Conservation (phyloP, 2,329 filamentous ascomycete genomes). For the Leptoxyphium fumago region DNA sequence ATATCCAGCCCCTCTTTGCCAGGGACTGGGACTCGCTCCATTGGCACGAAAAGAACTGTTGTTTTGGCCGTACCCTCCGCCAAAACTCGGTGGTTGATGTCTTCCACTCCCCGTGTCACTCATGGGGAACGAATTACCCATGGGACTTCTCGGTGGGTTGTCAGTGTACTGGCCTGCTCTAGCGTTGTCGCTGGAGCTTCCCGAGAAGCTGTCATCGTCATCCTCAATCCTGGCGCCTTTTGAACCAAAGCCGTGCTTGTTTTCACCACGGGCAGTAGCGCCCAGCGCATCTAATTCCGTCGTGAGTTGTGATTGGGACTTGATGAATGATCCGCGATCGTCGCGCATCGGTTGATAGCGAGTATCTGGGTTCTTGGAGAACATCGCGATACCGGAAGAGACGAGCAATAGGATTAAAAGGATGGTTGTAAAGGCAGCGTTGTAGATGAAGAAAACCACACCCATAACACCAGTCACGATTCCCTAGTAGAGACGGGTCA, state of each 20-base stretch:
- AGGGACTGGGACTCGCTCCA: slow-evolving; percentile 43
- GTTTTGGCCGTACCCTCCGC: not conserved
- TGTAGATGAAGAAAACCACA: slow-evolving; percentile 76
- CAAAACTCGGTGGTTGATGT: slow-evolving; percentile 22
- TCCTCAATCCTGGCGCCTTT: slow-evolving; percentile 50
- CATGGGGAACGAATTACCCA: slow-evolving; percentile 33
- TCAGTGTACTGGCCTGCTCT: slow-evolving; percentile 12
- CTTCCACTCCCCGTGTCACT: slow-evolving; percentile 23
- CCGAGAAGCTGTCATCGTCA: slow-evolving; percentile 53
- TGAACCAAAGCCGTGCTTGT: slow-evolving; percentile 29
- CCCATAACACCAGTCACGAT: slow-evolving; percentile 80
- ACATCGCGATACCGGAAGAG: slow-evolving; percentile 62
- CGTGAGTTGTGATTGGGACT: slow-evolving; percentile 75
- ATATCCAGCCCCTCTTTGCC: slow-evolving; percentile 52
- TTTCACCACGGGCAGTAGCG: slow-evolving; percentile 72
- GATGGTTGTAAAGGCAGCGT: slow-evolving; percentile 69
- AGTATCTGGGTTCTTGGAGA: slow-evolving; percentile 86
- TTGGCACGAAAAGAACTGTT: slow-evolving; percentile 10
- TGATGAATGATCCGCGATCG: slow-evolving; percentile 93
- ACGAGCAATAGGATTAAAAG: slow-evolving; percentile 71
- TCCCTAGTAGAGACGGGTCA: slow-evolving; percentile 26
- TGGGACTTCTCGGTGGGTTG: slow-evolving; percentile 33
- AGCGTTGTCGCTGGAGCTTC: slow-evolving; percentile 29
- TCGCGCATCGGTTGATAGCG: slow-evolving; percentile 95
- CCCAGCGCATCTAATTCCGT: slow-evolving; percentile 85